phyloP scores from a whole-genome alignment of 495 filamentous ascomycete species.

The Podospora pseudocomata region DNA sequence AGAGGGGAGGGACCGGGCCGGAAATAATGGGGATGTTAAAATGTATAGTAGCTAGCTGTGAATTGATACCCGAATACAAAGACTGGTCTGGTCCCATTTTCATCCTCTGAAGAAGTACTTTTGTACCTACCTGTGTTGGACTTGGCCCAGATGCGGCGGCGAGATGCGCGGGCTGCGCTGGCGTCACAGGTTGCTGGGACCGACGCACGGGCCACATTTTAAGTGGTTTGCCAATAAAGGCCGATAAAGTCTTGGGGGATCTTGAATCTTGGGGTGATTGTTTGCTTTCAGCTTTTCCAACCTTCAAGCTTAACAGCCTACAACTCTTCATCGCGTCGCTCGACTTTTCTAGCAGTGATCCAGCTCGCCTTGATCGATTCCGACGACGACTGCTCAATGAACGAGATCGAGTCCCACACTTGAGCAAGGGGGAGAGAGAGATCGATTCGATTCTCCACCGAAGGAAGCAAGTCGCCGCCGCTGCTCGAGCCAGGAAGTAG shows the following conservation, averaged over 20 bases:
- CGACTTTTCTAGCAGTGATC: not conserved
- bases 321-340: conserved; percentile 3
- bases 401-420: not conserved
- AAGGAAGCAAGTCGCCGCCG: not conserved
- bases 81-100: not conserved
- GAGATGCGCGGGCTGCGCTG: not conserved
- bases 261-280: conserved; percentile 2
- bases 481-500: not conserved
- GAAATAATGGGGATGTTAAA: no score
- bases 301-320: not conserved
- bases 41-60: not conserved
- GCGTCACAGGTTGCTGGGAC: not conserved
- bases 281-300: not conserved
- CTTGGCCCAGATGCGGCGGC: not conserved
- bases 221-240: conserved; percentile 16
- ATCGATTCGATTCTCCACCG: not conserved
- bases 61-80: not conserved
- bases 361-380: not conserved
- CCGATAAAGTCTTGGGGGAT: conserved; percentile 10
- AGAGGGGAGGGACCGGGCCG: not conserved
- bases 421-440: conserved; percentile 27
- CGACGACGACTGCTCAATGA: conserved; percentile 6
- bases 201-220: conserved; percentile 13
- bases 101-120: not conserved
- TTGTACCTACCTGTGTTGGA: not conserved